Conservation (phyloP, 371 early-diverging fungal genomes). For the Mucor plumbeus region DNA sequence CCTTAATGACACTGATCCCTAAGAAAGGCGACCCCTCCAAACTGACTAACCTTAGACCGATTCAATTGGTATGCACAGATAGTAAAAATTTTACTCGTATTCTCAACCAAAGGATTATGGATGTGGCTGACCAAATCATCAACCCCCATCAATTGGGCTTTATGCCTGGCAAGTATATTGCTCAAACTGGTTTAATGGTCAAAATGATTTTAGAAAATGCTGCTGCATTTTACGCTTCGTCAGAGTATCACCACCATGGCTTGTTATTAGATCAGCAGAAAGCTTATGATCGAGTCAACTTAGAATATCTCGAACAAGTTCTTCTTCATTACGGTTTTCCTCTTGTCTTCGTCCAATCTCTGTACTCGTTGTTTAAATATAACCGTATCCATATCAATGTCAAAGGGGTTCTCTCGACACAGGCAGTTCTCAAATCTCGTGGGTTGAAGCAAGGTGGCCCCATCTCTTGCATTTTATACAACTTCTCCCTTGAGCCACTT, state of each 20-base stretch:
- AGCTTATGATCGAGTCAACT: too few species aligned
- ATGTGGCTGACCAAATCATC: neutral
- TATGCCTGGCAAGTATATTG: slow-evolving; percentile 1
- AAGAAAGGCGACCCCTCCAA: slow-evolving; percentile 28
- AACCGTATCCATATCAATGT: too few species aligned
- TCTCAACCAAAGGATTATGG: slow-evolving; percentile 14
- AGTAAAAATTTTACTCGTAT: slow-evolving; percentile 29
- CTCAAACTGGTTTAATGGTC: slow-evolving; percentile 7
- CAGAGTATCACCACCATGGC: too few species aligned
- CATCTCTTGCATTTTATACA: slow-evolving; percentile 21
- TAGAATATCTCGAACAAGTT: too few species aligned
- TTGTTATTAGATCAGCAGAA: too few species aligned
- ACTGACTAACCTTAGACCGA: slow-evolving; percentile 30
- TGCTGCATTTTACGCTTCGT: neutral
- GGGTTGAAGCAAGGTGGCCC: slow-evolving; percentile 26
- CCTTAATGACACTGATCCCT: slow-evolving; percentile 17
- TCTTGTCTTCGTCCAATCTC: too few species aligned
- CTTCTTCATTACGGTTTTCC: too few species aligned
- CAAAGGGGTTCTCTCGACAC: too few species aligned
- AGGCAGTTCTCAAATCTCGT: too few species aligned
- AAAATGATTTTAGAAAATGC: neutral
- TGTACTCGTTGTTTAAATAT: too few species aligned
- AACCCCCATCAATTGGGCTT: slow-evolving; percentile 4
- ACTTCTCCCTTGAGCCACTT: slow-evolving; percentile 7
- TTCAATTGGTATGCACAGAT: slow-evolving; percentile 28